phyloP scores from a whole-genome alignment of 2,329 filamentous ascomycete species.

The Remersonia thermophila region DNA sequence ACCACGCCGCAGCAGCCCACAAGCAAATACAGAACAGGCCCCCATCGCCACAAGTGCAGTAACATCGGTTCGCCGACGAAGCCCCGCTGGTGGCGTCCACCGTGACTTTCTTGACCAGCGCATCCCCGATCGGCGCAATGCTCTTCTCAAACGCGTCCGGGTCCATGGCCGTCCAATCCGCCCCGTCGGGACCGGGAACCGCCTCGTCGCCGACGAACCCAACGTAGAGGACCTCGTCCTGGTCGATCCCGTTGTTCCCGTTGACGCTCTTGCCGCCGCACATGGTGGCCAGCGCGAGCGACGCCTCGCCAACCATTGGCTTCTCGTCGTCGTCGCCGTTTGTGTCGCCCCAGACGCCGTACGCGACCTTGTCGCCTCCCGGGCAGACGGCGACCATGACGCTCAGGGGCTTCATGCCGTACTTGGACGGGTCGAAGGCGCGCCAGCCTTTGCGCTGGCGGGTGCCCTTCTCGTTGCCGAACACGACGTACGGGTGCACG shows the following conservation, averaged over 20 bases:
- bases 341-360: conserved; percentile 42
- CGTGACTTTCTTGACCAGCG: conserved; percentile 31
- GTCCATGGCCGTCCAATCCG: conserved; percentile 40
- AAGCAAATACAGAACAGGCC: too few species aligned
- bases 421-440: conserved; percentile 28
- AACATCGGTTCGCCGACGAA: too few species aligned
- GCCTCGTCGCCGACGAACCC: conserved; percentile 46
- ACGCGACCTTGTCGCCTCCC: conserved; percentile 30
- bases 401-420: conserved; percentile 35
- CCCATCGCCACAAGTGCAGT: too few species aligned
- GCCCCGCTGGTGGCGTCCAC: not conserved
- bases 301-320: conserved; percentile 34
- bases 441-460: conserved; percentile 23
- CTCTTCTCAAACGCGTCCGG: conserved; percentile 41
- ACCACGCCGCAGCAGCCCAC: too few species aligned
- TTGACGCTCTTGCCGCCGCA: conserved; percentile 38
- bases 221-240: conserved; percentile 49
- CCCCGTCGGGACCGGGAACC: conserved; percentile 40
- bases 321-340: conserved; percentile 33
- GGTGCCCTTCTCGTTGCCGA: conserved; percentile 42
- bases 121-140: conserved; percentile 37
- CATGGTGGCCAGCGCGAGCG: conserved; percentile 33
- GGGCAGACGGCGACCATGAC: conserved; percentile 44
- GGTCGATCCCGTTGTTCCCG: conserved; percentile 43
- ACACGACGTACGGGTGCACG: conserved; percentile 41